These are phyloP conservation scores for Acanthamoeba castellanii DNA, from an alignment of 208 protist species.

Conservation along the genomic window DNA sequence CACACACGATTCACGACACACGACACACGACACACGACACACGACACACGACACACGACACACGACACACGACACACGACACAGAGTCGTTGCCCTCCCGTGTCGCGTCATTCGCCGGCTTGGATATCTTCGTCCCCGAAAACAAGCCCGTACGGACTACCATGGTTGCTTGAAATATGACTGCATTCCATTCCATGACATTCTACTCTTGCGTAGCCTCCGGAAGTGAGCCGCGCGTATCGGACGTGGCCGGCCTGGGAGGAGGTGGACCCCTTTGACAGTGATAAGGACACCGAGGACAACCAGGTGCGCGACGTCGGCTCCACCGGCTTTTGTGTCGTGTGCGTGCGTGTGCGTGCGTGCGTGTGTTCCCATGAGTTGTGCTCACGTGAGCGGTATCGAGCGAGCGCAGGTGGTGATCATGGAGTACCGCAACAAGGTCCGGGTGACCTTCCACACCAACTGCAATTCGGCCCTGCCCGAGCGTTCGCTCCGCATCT, in stretches of 20 bases:
- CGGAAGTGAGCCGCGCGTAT: neutral
- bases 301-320: neutral
- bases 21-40: neutral
- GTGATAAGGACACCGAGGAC: conserved; percentile 62
- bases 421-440: conserved; percentile 58
- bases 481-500: conserved; percentile 40
- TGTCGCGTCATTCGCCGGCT: conserved; percentile 37
- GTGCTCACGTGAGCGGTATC: neutral
- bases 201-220: neutral
- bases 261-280: conserved; percentile 59
- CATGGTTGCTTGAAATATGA: neutral
- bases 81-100: conserved; percentile 38
- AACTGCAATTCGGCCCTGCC: conserved; percentile 61
- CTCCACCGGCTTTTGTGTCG: neutral
- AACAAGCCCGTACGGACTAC: neutral
- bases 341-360: neutral
- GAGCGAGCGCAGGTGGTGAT: conserved; percentile 27
- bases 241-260: conserved; percentile 47
- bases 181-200: neutral
- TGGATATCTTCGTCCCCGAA: conserved; percentile 61
- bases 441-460: conserved; percentile 62
- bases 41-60: neutral
- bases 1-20: too few species aligned
- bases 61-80: neutral
- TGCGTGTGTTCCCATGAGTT: too few species aligned